phyloP scores from a whole-genome alignment of 2,329 filamentous ascomycete species.

The Exophiala aquamarina region DNA sequence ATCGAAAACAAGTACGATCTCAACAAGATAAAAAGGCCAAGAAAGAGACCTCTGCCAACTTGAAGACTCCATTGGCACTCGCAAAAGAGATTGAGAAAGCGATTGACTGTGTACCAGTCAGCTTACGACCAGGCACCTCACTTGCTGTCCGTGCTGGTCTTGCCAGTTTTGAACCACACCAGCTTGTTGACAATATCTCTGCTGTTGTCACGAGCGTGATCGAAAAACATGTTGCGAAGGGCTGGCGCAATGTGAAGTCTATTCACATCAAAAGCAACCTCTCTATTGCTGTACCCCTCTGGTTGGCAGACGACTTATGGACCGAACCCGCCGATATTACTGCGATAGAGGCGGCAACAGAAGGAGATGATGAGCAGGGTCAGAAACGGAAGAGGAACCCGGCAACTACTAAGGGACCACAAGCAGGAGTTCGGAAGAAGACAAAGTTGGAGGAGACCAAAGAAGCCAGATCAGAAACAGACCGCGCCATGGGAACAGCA shows the following conservation, averaged over 20 bases:
- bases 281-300: constrained; percentile 88
- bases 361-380: constrained; percentile 30
- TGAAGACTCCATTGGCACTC: constrained; percentile 64
- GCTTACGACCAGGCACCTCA: constrained; percentile 75
- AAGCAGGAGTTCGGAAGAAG: constrained; percentile 26
- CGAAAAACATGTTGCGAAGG: constrained; percentile 77
- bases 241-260: constrained; percentile 81
- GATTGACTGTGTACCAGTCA: constrained; percentile 73
- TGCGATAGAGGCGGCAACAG: constrained; percentile 50
- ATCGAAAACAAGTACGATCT: constrained; percentile 61
- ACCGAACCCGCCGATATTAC: constrained; percentile 69
- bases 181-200: constrained; percentile 78
- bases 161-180: constrained; percentile 70
- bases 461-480: constrained; percentile 16
- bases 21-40: constrained; percentile 40
- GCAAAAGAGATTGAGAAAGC: constrained; percentile 80
- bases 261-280: constrained; percentile 89
- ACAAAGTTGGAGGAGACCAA: constrained; percentile 17
- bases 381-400: constrained; percentile 27
- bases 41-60: constrained; percentile 43
- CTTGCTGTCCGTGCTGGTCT: constrained; percentile 78
- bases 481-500: constrained; percentile 6
- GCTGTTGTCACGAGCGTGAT: constrained; percentile 69
- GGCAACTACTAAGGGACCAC: constrained; percentile 23
- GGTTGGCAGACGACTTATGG: constrained; percentile 92